Conservation (phyloP, 2,329 filamentous ascomycete genomes). For the Sclerotinia borealis region DNA sequence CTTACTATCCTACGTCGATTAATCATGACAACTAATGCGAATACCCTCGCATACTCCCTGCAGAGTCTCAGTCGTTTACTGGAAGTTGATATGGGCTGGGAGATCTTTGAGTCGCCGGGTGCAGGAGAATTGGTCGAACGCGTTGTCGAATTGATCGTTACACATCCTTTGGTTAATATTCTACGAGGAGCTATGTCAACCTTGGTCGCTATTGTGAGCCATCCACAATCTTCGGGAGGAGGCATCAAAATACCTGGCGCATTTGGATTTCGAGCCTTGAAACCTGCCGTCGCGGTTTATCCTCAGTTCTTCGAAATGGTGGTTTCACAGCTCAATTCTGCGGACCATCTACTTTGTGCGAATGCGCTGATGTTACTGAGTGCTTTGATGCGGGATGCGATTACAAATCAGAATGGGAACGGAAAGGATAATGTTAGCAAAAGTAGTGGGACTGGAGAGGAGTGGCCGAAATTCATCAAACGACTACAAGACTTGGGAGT, state of each 20-base stretch:
- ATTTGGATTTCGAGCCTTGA: conserved; percentile 86
- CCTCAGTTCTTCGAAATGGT: conserved; percentile 93
- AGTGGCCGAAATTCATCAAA: conserved; percentile 96
- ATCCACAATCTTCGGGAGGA: conserved; percentile 56
- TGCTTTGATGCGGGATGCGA: conserved; percentile 84
- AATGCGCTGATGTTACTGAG: conserved; percentile 96
- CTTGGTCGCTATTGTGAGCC: conserved; percentile 84
- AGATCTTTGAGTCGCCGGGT: conserved; percentile 62
- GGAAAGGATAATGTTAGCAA: conserved; percentile 31
- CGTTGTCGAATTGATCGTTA: conserved; percentile 89
- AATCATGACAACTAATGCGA: conserved; percentile 79
- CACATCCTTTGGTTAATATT: conserved; percentile 94
- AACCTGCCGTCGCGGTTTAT: conserved; percentile 84
- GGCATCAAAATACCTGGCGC: conserved; percentile 48
- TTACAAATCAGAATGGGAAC: conserved; percentile 58
- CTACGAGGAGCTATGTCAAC: conserved; percentile 95
- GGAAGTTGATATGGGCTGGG: conserved; percentile 98
- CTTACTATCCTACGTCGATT: conserved; percentile 74
- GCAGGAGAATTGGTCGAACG: conserved; percentile 63
- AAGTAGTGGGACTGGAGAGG: conserved; percentile 45
- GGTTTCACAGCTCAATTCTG: conserved; percentile 83
- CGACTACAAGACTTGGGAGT: conserved; percentile 85
- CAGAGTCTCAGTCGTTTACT: conserved; percentile 82
- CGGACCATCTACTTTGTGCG: conserved; percentile 90
- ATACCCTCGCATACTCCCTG: conserved; percentile 91